These are phyloP conservation scores for Calonectria naviculata DNA, from an alignment of 2,329 filamentous ascomycete genomes.

Conservation along the genomic window DNA sequence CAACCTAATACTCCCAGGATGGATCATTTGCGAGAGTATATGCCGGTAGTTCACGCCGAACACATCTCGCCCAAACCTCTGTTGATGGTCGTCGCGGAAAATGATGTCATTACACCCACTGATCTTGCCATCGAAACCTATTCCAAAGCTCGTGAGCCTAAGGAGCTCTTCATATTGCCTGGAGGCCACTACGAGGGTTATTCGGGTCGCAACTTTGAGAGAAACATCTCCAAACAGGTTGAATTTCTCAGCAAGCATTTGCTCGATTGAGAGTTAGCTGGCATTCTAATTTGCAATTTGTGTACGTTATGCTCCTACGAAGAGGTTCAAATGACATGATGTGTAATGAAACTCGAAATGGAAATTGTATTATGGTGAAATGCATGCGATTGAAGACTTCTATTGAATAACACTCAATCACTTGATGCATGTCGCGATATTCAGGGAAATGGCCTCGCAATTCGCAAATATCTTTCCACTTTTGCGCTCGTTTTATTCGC, in stretches of 20 bases:
- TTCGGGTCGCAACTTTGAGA: neutral
- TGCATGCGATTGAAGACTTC: no score
- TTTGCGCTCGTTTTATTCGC: no score
- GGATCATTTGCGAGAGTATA: neutral
- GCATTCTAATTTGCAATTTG: no score
- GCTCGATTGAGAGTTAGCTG: neutral
- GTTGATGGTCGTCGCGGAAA: neutral
- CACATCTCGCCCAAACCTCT: neutral
- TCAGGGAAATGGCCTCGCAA: no score
- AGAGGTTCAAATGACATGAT: no score
- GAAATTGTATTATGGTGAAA: no score
- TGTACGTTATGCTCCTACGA: no score
- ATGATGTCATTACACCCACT: neutral
- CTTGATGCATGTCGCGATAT: no score
- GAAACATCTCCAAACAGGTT: neutral
- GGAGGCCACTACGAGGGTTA: neutral
- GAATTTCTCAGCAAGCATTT: neutral
- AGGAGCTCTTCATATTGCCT: neutral
- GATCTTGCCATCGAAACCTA: neutral
- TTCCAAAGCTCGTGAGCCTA: neutral
- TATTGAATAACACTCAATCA: no score
- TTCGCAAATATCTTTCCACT: no score
- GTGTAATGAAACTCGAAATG: no score
- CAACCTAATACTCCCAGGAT: neutral
- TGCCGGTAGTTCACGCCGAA: neutral